Evolutionary conservation across 1,139 yeast genomes (phyloP).

Genomic region (Geotrichum bryndzae): DNA sequence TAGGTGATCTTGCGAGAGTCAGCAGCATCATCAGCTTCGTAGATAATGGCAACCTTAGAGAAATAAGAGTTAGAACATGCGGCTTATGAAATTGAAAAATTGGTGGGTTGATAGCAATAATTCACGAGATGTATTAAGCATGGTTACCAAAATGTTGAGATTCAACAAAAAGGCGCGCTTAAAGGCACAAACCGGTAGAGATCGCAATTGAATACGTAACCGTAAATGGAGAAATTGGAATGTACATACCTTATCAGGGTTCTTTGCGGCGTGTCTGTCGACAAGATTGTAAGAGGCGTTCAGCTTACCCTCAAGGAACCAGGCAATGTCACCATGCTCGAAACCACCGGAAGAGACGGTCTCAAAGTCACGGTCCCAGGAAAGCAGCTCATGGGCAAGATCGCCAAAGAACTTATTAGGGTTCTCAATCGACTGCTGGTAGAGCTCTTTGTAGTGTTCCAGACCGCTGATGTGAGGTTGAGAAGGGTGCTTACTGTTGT

Average conservation of each 20-base stretch:
- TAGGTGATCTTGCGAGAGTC: constrained; percentile 69
- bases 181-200: not conserved
- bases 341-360: constrained; percentile 66
- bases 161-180: not conserved
- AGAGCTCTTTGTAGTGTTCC: constrained; percentile 69
- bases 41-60: constrained; percentile 58
- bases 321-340: constrained; percentile 73
- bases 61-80: not conserved
- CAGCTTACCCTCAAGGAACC: constrained; percentile 91
- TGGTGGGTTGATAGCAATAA: not conserved
- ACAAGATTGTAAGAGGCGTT: constrained; percentile 95
- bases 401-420: constrained; percentile 85
- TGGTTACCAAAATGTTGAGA: not conserved
- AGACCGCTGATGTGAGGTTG: constrained; percentile 40
- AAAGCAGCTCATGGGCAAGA: constrained; percentile 67
- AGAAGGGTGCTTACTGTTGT: constrained; percentile 33
- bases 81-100: not conserved
- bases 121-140: not conserved
- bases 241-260: constrained; percentile 60
- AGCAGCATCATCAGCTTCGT: constrained; percentile 89
- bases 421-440: constrained; percentile 68
- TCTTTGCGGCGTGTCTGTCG: constrained; percentile 85
- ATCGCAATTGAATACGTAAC: not conserved
- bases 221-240: not conserved
- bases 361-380: constrained; percentile 81